Base-by-base conservation (phyloP, 768 basidiomycete species). In the Collybia nuda region DNA sequence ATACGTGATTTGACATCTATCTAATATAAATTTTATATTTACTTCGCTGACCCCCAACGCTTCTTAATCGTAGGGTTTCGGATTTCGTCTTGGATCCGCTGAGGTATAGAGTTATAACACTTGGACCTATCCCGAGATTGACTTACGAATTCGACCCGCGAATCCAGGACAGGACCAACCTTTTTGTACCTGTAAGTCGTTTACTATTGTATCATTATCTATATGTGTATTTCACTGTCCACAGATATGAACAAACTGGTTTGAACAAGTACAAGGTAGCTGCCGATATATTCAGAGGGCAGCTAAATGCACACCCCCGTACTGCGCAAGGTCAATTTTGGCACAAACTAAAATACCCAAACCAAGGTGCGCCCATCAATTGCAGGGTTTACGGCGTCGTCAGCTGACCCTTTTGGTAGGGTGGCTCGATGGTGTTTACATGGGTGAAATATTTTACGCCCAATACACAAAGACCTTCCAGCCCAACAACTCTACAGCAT, bases 361-460 rank as follows among this genome's bases (percentile, higher is more conserved):
- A 77, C 51, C 70, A 77, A 70, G 75, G 75, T 72, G 21, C 5
- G 56, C 12, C 6, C 2, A 21, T 6, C 24, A n/a, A n/a, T n/a
- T n/a, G n/a, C n/a, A 21, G 22, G 2, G 8, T 9, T 5, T 12
- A 15, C 14, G n/a, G 21, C 46, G 39, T 29, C 17, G 44, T 50
- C 19, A 37, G 19, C 7, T 26, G 22, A n/a, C 15, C 5, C 7
- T 11, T 17, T 6, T 39, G n/a, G 1, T 36, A 76, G 74, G 73
- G 1, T 77, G 73, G 73, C 64, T 76, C 9, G 73, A 75, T 49
- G 74, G 75, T 3, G 66, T 76, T 8, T 77, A 76, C 60, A 76
- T 77, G 75, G 74, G 72, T 11, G 72, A 73, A 21, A 56, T 74
- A 1, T 76, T 75, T 57, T 75, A 77, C 54, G 69, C 74, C 1